Percentiles rank a stretch among this genome's conserved stretches.
Conservation (phyloP, 2,329 filamentous ascomycete genomes). For the Lecanoromycetidae sp. region DNA sequence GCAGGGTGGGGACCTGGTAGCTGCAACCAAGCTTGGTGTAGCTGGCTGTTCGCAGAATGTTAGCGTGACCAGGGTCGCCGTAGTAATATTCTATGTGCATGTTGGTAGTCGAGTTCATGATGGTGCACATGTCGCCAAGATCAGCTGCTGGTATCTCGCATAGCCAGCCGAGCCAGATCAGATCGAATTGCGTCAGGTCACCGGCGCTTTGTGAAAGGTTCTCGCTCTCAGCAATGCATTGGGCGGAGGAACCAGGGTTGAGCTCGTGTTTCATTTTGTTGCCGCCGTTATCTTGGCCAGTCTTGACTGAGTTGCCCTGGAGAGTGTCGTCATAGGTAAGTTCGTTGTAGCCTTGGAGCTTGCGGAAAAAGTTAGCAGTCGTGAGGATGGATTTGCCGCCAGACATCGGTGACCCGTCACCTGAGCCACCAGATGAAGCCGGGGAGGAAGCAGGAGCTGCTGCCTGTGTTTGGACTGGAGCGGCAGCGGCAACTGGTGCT, state of each 20-base stretch:
- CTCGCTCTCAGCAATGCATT: slow-evolving; percentile 11
- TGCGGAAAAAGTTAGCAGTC: slow-evolving; percentile 1
- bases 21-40: slow-evolving; percentile 10
- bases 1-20: slow-evolving; percentile 1
- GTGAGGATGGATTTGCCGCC: slow-evolving; percentile 1
- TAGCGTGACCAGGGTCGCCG: slow-evolving; percentile 5
- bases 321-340: slow-evolving; percentile 5
- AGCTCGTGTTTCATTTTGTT: slow-evolving; percentile 10
- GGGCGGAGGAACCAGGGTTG: slow-evolving; percentile 6
- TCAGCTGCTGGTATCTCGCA: slow-evolving; percentile 5
- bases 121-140: not conserved
- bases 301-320: slow-evolving; percentile 4
- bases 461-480: too few relatives aligned
- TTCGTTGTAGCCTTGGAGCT: not conserved
- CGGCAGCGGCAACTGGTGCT: not conserved
- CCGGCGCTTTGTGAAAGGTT: not conserved
- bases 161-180: slow-evolving; percentile 11
- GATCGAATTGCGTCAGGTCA: not conserved
- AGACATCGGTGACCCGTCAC: not conserved
- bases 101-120: not conserved
- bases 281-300: slow-evolving; percentile 4
- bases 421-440: not conserved
- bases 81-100: not conserved
- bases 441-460: not conserved
- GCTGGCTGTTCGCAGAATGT: slow-evolving; percentile 4